Percentiles rank a stretch among this genome's conserved stretches.
Conservation (phyloP, 352 stramenopile species). For the Phytophthora quininea region DNA sequence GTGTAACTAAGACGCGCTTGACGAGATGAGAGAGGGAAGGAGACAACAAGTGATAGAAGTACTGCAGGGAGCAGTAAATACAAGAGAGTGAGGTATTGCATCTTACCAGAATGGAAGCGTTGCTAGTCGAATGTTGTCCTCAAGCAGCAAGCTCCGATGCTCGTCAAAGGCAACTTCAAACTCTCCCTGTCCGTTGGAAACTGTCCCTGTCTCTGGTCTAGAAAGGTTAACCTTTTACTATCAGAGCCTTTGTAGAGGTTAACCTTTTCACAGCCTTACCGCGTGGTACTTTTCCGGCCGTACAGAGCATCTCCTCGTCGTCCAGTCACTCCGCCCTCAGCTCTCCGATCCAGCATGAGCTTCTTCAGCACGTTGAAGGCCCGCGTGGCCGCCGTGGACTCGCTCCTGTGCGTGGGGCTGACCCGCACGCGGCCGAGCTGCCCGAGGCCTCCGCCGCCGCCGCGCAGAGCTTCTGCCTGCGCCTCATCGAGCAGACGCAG, state of each 20-base stretch:
- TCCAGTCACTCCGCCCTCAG: neutral
- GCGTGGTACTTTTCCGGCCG: neutral
- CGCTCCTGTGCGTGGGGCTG: constrained; percentile 97
- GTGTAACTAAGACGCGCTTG: constrained; percentile 43
- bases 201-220: too few relatives aligned
- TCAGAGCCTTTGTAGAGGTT: too few relatives aligned
- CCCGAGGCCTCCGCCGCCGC: constrained; percentile 83
- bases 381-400: constrained; percentile 92
- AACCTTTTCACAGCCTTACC: neutral
- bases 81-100: too few relatives aligned
- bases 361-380: constrained; percentile 91
- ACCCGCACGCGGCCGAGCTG: constrained; percentile 93
- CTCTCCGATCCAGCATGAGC: constrained; percentile 21
- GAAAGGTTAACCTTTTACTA: too few relatives aligned
- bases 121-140: too few relatives aligned
- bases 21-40: neutral
- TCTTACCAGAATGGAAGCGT: too few relatives aligned
- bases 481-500: constrained; percentile 95
- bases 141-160: too few relatives aligned
- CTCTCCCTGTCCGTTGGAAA: too few relatives aligned
- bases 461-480: constrained; percentile 94
- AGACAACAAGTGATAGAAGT: neutral
- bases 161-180: too few relatives aligned
- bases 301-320: neutral
- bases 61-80: neutral